Conservation (phyloP, 768 basidiomycete species). For the Kockovaella imperatae region DNA sequence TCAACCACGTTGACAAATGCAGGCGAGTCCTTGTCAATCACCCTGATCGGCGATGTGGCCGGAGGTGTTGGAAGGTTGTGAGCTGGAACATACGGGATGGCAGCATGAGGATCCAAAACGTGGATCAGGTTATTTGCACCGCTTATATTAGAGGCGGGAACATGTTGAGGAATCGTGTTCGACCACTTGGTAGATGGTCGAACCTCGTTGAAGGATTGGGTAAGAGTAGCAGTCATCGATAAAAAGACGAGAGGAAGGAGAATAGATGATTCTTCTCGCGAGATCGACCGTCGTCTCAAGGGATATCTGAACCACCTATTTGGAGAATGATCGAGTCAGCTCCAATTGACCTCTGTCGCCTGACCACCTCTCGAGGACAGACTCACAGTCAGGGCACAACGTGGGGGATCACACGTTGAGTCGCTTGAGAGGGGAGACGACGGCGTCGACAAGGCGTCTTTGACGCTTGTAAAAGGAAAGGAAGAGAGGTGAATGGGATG, state of each 20-base stretch:
- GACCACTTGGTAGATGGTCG: background rate
- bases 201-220: background rate
- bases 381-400: conserved; percentile 32
- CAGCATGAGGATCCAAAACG: conserved; percentile 24
- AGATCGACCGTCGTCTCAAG: conserved; percentile 14
- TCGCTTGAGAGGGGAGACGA: conserved; percentile 33
- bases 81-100: conserved; percentile 16
- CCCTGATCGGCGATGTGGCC: conserved; percentile 11
- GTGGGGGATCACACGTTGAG: conserved; percentile 27
- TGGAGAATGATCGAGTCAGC: background rate
- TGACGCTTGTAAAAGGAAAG: too few relatives aligned
- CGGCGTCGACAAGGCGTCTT: too few relatives aligned
- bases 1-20: conserved; percentile 28
- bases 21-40: conserved; percentile 2
- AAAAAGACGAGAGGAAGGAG: too few relatives aligned
- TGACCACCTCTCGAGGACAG: background rate
- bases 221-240: background rate
- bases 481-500: too few relatives aligned
- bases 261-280: background rate
- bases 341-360: background rate
- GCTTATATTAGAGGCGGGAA: background rate
- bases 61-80: conserved; percentile 26
- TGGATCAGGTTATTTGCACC: conserved; percentile 22
- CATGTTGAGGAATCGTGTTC: background rate
- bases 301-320: conserved; percentile 16